phyloP scores from a whole-genome alignment of 805 yeast species.

The Priceomyces fermenticarens region DNA sequence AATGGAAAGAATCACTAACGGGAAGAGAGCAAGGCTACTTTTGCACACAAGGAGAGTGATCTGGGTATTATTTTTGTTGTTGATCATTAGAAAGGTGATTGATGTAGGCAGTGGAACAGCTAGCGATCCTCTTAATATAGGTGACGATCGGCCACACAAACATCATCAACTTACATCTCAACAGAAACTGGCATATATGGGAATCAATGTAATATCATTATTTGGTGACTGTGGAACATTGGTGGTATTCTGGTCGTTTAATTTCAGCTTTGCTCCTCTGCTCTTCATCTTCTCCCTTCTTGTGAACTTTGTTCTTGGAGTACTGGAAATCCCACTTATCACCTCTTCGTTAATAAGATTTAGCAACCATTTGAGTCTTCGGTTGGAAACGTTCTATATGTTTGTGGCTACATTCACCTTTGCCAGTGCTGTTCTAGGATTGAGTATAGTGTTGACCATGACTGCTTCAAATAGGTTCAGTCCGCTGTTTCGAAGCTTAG shows the following conservation, averaged over 20 bases:
- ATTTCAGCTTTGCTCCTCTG: background rate
- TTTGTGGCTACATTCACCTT: constrained; percentile 3
- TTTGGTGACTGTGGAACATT: constrained; percentile 1
- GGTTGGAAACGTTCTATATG: background rate
- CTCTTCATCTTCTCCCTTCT: constrained; percentile 2
- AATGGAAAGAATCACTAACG: too few relatives aligned
- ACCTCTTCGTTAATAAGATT: background rate
- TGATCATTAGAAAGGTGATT: constrained; percentile 1
- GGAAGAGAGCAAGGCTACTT: too few relatives aligned
- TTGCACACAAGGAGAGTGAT: background rate
- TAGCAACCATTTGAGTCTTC: too few relatives aligned
- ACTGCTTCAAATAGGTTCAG: background rate
- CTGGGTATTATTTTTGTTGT: background rate
- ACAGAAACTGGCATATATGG: background rate
- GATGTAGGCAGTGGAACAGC: constrained; percentile 2
- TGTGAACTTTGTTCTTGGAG: constrained; percentile 1
- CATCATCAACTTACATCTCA: background rate
- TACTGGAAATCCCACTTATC: background rate
- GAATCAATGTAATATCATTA: background rate
- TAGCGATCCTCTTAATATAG: constrained; percentile 1
- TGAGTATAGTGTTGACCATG: constrained; percentile 2
- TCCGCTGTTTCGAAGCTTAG: constrained; percentile 1
- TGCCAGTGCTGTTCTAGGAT: constrained; percentile 2
- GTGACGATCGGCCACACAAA: background rate
- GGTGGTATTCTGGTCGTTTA: constrained; percentile 1